Evolutionary conservation across 2,329 filamentous ascomycete species (phyloP), one percentile per base, ranked within the genome.

Genomic region (Leptographium galeiforme): DNA sequence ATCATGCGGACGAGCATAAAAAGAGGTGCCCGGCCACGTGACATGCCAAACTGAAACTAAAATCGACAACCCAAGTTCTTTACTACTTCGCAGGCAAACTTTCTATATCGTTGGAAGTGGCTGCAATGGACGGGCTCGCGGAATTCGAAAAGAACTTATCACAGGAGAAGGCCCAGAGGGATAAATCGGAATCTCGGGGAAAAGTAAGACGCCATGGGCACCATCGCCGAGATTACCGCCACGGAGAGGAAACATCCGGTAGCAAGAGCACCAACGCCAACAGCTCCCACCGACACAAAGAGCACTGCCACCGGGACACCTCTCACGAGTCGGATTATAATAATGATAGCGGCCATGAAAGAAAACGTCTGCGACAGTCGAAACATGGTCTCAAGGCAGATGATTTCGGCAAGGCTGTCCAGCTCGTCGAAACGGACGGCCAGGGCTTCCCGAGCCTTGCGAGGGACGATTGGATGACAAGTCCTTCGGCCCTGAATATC

Each of bases 391-490:
- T 12, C 32, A 10, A 25, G 14, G 30, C 25, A 33, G 30, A 34
- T 34, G 48, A 12, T 44, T 12, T 12, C 19, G 41, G 25, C 18
- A 44, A 45, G 13, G 43, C 13, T 11, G 2, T 8, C 13, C 12
- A 16, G 25, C 13, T 6, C 8, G 4, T 32, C 8, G 13, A 6
- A 8, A 11, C 30, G 8, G 38, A 50, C 4, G 33, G 25, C 4
- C 32, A 6, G 32, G 33, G 38, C 11, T 8, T 33, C 10, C 12
- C 8, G 8, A n/a, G 18, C 34, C 38, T 30, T n/a, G 48, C 18
- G 25, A 12, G 94, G 58, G 93, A 97, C 66, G 80, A 85, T 0
- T 98, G 94, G 90, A 98, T 98, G 93, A 84, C 89, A 56, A 85
- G 85, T 0, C 89, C 91, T 0, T 87, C 87, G 0, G 81, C 84